A percentile compares a stretch with the other conserved stretches of the same genome.
These are phyloP conservation scores for Ceratocystis colombiana DNA, from an alignment of 2,329 filamentous ascomycete genomes.

Conservation along the genomic window DNA sequence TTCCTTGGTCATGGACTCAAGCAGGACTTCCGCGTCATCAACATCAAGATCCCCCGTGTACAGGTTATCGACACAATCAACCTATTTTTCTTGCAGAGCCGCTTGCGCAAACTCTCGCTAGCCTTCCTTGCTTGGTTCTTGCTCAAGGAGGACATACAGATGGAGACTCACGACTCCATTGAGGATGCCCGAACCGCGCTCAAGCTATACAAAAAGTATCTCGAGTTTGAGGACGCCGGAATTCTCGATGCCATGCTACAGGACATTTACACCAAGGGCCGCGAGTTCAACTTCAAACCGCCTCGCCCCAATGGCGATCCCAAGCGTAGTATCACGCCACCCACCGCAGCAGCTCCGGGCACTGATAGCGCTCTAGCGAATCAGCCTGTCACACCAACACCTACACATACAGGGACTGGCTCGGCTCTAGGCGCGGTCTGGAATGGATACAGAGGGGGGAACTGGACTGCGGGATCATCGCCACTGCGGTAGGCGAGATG, in stretches of 20 bases:
- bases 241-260: slow-evolving; percentile 73
- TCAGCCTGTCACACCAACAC: slow-evolving; percentile 22
- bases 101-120: slow-evolving; percentile 77
- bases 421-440: background rate
- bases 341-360: background rate
- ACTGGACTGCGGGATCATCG: slow-evolving; percentile 21
- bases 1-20: slow-evolving; percentile 91
- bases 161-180: slow-evolving; percentile 85
- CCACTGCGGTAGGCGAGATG: slow-evolving; percentile 12
- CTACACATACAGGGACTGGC: background rate
- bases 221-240: slow-evolving; percentile 79
- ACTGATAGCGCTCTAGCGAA: background rate
- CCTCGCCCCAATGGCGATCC: slow-evolving; percentile 33
- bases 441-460: slow-evolving; percentile 7
- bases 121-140: slow-evolving; percentile 87
- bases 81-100: slow-evolving; percentile 71
- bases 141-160: slow-evolving; percentile 87
- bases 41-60: slow-evolving; percentile 82
- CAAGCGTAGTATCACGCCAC: slow-evolving; percentile 22
- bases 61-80: slow-evolving; percentile 94
- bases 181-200: slow-evolving; percentile 89
- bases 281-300: slow-evolving; percentile 43
- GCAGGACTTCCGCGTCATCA: slow-evolving; percentile 95
- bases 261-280: slow-evolving; percentile 60
- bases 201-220: slow-evolving; percentile 77